Evolutionary conservation across 129 eudicot genomes (phyloP).

Genomic region (Helianthus annuus): DNA sequence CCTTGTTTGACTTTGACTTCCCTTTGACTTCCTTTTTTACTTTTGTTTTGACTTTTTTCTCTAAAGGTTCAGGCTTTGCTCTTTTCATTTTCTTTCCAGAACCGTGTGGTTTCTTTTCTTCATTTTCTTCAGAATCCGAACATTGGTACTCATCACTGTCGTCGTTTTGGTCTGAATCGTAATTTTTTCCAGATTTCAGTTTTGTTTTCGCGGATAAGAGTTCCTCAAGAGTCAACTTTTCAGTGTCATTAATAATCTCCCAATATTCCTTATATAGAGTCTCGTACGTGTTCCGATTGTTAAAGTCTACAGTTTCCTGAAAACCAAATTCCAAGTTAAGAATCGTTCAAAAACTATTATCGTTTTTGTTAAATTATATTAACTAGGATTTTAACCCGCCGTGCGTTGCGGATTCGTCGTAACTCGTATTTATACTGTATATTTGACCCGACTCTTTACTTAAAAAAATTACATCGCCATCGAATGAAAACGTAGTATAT

Average conservation of each 20-base stretch:
- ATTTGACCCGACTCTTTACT: no score
- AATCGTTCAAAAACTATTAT: neutral
- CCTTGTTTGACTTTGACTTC: slow-evolving; percentile 36
- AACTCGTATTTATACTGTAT: no score
- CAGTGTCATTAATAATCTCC: slow-evolving; percentile 52
- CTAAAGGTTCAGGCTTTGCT: slow-evolving; percentile 26
- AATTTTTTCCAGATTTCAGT: slow-evolving; percentile 36
- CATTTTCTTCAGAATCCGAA: slow-evolving; percentile 32
- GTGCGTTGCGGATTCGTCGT: no score
- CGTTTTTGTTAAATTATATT: neutral
- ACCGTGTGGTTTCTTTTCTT: slow-evolving; percentile 26
- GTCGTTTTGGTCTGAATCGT: slow-evolving; percentile 41
- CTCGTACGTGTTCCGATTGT: slow-evolving; percentile 62
- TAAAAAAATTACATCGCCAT: no score
- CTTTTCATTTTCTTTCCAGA: slow-evolving; percentile 30
- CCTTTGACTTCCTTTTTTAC: slow-evolving; percentile 17
- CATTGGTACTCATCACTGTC: slow-evolving; percentile 38
- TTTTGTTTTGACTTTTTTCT: slow-evolving; percentile 24
- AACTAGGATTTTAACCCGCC: no score
- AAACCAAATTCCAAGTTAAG: slow-evolving; percentile 19
- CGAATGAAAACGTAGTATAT: no score
- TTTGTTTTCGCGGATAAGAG: slow-evolving; percentile 42
- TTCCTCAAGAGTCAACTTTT: slow-evolving; percentile 48
- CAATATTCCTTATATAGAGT: slow-evolving; percentile 80
- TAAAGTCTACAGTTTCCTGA: slow-evolving; percentile 73